Conservation (phyloP, 192 early-diverging fungal species). For the Irineochytrium annulatum region DNA sequence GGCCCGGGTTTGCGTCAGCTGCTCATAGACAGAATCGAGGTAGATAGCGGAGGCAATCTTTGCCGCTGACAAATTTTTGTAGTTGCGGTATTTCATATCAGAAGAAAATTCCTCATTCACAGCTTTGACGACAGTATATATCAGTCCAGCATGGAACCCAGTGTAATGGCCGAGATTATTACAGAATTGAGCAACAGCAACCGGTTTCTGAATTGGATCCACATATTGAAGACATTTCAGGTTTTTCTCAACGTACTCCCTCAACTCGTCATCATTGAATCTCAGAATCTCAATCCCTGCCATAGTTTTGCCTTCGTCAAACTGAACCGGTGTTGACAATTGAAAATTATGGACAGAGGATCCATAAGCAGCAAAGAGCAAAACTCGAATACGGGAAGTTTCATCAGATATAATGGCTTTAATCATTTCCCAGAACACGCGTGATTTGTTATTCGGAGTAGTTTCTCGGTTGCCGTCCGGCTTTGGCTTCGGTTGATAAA, state of each 20-base stretch:
- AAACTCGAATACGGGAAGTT: background rate
- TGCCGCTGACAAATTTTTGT: too few relatives aligned
- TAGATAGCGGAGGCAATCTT: background rate
- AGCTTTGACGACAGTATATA: too few relatives aligned
- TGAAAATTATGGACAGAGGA: conserved; percentile 5
- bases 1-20: too few relatives aligned
- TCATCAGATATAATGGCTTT: conserved; percentile 5
- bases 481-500: too few relatives aligned
- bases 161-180: too few relatives aligned
- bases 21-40: background rate
- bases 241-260: background rate
- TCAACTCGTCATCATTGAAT: background rate
- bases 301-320: conserved; percentile 7
- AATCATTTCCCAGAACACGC: background rate
- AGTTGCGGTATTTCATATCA: too few relatives aligned
- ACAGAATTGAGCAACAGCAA: too few relatives aligned
- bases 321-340: background rate
- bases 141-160: too few relatives aligned
- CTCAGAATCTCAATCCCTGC: background rate
- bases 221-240: too few relatives aligned
- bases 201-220: too few relatives aligned
- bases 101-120: too few relatives aligned
- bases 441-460: background rate
- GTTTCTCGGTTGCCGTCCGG: background rate
- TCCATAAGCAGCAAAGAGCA: conserved; percentile 4